Evolutionary conservation across 179 eudicot species (phyloP).

Genomic region (Silene noctiflora): DNA sequence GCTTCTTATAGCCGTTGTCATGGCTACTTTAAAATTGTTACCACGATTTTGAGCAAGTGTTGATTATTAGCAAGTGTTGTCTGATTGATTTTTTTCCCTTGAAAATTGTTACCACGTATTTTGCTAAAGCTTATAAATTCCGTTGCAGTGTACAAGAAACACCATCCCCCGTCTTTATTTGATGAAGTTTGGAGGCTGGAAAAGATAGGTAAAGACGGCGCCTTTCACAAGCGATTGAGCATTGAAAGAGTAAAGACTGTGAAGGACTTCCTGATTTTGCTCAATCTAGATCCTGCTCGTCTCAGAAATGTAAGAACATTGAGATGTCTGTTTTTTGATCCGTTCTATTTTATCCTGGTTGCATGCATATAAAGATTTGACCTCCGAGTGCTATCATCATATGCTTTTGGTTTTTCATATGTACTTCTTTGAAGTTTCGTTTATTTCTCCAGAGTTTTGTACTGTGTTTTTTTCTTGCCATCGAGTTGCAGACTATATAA

Average conservation of each 20-base stretch:
- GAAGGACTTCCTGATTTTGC: conserved; percentile 66
- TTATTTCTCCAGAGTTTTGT: no score
- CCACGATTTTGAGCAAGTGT: no score
- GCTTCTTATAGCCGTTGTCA: conserved; percentile 1
- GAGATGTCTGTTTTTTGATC: neutral
- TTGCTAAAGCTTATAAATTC: conserved; percentile 14
- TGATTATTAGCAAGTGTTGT: no score
- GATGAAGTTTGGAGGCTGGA: conserved; percentile 93
- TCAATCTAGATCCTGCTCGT: conserved; percentile 54
- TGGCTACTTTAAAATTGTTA: neutral
- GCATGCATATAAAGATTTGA: neutral
- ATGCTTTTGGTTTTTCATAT: no score
- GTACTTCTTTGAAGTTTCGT: no score
- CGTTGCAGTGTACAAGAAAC: conserved; percentile 79
- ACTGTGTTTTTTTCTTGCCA: no score
- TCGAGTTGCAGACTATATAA: no score
- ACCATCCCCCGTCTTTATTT: conserved; percentile 70
- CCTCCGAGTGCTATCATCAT: conserved; percentile 1
- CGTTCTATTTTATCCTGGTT: neutral
- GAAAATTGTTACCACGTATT: neutral
- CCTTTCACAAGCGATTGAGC: conserved; percentile 78
- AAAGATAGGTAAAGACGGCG: conserved; percentile 86
- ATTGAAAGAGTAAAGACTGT: conserved; percentile 60
- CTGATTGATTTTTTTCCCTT: neutral
- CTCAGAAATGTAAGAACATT: conserved; percentile 58